A percentile compares a stretch with the other conserved stretches of the same genome.
These are phyloP conservation scores for Hemerocallis citrina DNA, from an alignment of 106 monocot genomes.

Conservation along the genomic window DNA sequence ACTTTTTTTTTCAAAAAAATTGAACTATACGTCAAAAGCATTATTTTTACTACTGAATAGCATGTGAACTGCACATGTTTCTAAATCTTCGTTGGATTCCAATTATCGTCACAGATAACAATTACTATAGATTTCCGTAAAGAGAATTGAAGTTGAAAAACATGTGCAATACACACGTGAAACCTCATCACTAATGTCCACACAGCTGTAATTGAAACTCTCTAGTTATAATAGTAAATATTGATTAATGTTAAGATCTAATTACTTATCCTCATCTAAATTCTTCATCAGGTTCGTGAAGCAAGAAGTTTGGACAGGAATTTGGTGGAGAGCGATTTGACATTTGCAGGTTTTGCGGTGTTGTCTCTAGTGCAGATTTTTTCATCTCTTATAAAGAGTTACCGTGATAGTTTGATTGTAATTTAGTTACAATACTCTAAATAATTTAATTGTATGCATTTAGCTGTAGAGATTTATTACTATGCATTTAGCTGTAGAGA, in stretches of 20 bases:
- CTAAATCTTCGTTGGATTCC: neutral
- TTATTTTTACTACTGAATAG: too few species aligned
- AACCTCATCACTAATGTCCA: too few species aligned
- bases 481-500: neutral
- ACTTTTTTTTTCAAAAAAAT: too few species aligned
- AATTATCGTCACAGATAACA: neutral
- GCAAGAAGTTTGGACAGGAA: slow-evolving; percentile 24
- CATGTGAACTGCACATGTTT: too few species aligned
- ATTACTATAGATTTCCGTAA: neutral
- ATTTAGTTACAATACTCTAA: neutral
- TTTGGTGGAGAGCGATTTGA: slow-evolving; percentile 21
- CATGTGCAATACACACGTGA: neutral
- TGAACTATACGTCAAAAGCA: too few species aligned
- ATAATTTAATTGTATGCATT: neutral
- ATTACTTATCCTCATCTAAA: neutral
- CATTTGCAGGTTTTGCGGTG: slow-evolving; percentile 27
- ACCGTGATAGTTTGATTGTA: neutral
- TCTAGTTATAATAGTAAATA: too few species aligned
- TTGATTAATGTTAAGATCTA: slow-evolving; percentile 1
- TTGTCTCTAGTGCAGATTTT: neutral
- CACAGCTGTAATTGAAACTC: too few species aligned
- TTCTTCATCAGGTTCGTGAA: slow-evolving; percentile 20
- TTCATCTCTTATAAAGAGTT: neutral
- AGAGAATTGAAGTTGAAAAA: neutral
- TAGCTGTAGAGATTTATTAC: neutral